phyloP scores from a whole-genome alignment of 768 basidiomycete genomes.

The Suillus ampliporus region DNA sequence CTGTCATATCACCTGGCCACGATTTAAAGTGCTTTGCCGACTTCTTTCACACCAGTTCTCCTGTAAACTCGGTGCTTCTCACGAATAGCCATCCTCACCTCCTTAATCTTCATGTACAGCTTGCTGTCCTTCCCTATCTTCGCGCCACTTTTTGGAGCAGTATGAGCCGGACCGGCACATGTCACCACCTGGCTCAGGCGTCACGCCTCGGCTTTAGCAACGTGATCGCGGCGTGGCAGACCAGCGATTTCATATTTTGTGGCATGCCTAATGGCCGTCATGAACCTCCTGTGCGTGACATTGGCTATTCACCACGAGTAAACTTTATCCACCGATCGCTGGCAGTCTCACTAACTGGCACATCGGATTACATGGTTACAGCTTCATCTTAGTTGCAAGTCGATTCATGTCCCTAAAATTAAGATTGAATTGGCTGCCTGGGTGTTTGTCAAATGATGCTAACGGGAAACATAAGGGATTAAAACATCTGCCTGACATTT shows the following conservation, averaged over 20 bases:
- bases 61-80: not conserved
- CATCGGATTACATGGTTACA: not conserved
- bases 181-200: not conserved
- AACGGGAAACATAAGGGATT: not conserved
- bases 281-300: conserved; percentile 5
- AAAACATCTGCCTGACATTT: not conserved
- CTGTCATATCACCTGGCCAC: not conserved
- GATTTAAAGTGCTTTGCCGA: not conserved
- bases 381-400: not conserved
- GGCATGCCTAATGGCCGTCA: conserved; percentile 2
- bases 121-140: not conserved
- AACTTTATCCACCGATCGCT: not conserved
- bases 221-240: not conserved
- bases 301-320: not conserved
- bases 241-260: not conserved
- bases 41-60: not conserved
- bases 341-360: not conserved
- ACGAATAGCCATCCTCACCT: not conserved
- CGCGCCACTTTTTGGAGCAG: not conserved
- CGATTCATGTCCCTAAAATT: not conserved
- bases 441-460: not conserved
- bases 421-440: not conserved
- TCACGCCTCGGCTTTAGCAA: not conserved
- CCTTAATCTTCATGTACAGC: not conserved
- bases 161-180: not conserved